Conservation (phyloP, 257 asterid genomes). For the Voacanga thouarsii region DNA sequence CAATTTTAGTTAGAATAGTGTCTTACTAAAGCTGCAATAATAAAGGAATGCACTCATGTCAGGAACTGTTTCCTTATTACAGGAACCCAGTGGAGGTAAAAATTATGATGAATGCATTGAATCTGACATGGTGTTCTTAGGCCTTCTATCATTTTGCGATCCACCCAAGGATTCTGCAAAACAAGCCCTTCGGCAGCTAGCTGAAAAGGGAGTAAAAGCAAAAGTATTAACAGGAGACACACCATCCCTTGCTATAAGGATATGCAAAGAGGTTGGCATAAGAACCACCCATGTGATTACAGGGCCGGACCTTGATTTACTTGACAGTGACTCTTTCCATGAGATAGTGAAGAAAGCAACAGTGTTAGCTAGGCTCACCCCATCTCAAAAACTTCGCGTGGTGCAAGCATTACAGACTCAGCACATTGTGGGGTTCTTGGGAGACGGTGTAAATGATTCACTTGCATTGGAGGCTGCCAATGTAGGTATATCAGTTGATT, state of each 20-base stretch:
- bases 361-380: conserved; percentile 27
- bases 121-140: conserved; percentile 23
- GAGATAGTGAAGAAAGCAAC: conserved; percentile 22
- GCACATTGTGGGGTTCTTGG: conserved; percentile 22
- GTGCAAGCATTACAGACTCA: conserved; percentile 20
- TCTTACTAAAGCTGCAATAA: no score
- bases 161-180: conserved; percentile 28
- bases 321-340: conserved; percentile 25
- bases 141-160: conserved; percentile 20
- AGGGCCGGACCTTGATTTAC: conserved; percentile 28
- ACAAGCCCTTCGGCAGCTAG: conserved; percentile 15
- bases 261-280: conserved; percentile 29
- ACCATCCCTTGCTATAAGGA: conserved; percentile 20
- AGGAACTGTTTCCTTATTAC: not conserved
- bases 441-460: conserved; percentile 27
- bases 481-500: conserved; percentile 28
- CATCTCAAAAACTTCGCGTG: conserved; percentile 22
- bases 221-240: conserved; percentile 26
- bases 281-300: conserved; percentile 19
- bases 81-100: conserved; percentile 7
- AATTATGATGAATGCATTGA: conserved; percentile 14
- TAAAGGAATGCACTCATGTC: not conserved
- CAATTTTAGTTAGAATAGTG: no score
- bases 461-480: conserved; percentile 29
- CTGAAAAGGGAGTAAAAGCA: conserved; percentile 28